Percentiles rank a stretch among this genome's conserved stretches.
These are phyloP conservation scores for Yamadazyma blattariae DNA, from an alignment of 1,139 yeast species.

Conservation along the genomic window DNA sequence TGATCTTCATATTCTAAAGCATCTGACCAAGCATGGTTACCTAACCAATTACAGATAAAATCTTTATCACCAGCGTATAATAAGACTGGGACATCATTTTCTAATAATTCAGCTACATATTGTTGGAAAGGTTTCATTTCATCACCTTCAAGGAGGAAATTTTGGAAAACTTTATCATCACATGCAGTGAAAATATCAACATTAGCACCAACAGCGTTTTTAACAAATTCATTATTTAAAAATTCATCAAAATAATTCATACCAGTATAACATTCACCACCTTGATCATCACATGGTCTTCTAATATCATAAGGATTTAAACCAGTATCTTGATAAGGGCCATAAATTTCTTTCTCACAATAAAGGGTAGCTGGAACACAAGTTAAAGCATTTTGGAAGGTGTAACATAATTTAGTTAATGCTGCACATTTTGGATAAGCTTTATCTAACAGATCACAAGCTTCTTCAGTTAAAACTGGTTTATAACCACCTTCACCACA, in stretches of 20 bases:
- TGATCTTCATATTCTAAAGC: slow-evolving; percentile 63
- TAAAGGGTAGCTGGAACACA: slow-evolving; percentile 91
- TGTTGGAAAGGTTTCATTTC: slow-evolving; percentile 86
- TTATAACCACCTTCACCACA: slow-evolving; percentile 81
- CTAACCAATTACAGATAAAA: slow-evolving; percentile 83
- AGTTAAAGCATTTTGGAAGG: slow-evolving; percentile 70
- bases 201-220: slow-evolving; percentile 86
- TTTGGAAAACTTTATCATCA: slow-evolving; percentile 77
- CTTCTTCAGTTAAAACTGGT: slow-evolving; percentile 58
- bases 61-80: slow-evolving; percentile 86
- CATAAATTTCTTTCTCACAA: slow-evolving; percentile 71
- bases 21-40: slow-evolving; percentile 78
- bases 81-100: slow-evolving; percentile 62
- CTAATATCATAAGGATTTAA: slow-evolving; percentile 93
- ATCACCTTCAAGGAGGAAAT: slow-evolving; percentile 82
- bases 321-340: slow-evolving; percentile 51
- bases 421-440: slow-evolving; percentile 78
- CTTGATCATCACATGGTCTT: slow-evolving; percentile 71
- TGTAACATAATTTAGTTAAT: slow-evolving; percentile 78
- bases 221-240: slow-evolving; percentile 38
- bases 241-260: slow-evolving; percentile 33
- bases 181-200: slow-evolving; percentile 82
- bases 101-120: slow-evolving; percentile 59
- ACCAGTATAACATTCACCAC: slow-evolving; percentile 59
- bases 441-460: slow-evolving; percentile 54